Base-by-base conservation (phyloP, 805 yeast species). In the Kurtzmaniella fragi region DNA sequence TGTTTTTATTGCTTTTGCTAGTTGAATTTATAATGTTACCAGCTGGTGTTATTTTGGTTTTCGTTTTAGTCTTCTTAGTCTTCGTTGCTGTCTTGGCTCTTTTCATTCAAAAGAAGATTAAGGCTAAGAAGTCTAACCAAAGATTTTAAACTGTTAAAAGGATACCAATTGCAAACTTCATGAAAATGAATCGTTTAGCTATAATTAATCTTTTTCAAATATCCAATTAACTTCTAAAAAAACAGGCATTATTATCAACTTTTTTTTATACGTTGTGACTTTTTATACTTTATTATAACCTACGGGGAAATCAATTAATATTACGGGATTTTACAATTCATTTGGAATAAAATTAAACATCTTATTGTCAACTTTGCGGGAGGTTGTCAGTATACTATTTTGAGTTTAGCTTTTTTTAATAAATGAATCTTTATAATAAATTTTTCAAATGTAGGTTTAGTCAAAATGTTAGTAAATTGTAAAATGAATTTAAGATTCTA, bases 1-100 rank as follows among this genome's bases (percentile, higher is more conserved):
- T 20, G 25, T 37, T 37, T 36, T 35, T 34, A 36, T 39, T 34
- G 35, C 38, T 41, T 28, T 38, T 23, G 30, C 38, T 34, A 36
- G 27, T 30, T 42, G 17, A 59, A 77, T 40, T 47, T 43, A 55
- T 56, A 58, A 80, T 78, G 83, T 71, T 80, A 58, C 85, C 87
- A 63, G 71, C 80, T 48, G 87, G 87, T 67, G 86, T 81, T 69
- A 80, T 80, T 62, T 71, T 80, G 61, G 87, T 81, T 50, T 79
- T 80, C 67, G 67, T 63, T 48, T 70, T 77, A 57, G 48, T 77
- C 46, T 75, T 75, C 66, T 74, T 73, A 59, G 75, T 72, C 44
- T 48, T 54, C 42, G 41, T 49, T 47, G 70, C 62, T 46, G 49
- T 72, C 41, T 42, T 50, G 46, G 62, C 60, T 54, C 56, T 69